phyloP scores from a whole-genome alignment of 2,329 filamentous ascomycete genomes.

The Cladophialophora carrionii region DNA sequence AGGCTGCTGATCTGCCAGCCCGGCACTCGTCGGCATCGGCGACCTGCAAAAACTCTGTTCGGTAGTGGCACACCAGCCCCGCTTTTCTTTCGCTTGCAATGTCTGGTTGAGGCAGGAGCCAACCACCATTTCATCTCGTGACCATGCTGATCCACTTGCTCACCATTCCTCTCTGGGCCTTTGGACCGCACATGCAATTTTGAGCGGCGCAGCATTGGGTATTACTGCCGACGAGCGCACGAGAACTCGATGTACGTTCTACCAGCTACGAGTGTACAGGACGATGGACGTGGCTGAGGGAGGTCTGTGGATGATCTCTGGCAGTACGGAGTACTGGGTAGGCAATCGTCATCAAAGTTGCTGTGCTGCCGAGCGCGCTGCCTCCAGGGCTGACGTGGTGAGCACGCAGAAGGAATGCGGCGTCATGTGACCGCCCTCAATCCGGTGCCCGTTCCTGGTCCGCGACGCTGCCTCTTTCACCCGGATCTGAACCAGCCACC shows the following conservation, averaged over 20 bases:
- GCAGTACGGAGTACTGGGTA: too few species aligned
- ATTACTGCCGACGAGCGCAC: neutral
- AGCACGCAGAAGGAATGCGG: neutral
- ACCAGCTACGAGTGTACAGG: neutral
- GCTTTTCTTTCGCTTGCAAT: slow-evolving; percentile 19
- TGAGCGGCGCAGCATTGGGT: neutral
- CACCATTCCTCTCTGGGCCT: neutral
- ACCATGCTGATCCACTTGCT: neutral
- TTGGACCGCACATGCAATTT: slow-evolving; percentile 8
- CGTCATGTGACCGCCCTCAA: neutral
- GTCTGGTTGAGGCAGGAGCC: slow-evolving; percentile 15
- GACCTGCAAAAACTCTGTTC: slow-evolving; percentile 6
- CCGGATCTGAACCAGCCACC: too few species aligned
- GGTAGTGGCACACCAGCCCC: neutral
- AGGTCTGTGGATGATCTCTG: neutral
- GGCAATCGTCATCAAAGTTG: neutral
- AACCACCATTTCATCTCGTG: slow-evolving; percentile 28
- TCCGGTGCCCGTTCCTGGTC: neutral
- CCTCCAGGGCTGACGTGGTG: neutral
- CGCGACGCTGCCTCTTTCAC: neutral
- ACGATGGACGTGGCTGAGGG: neutral
- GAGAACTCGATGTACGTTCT: neutral
- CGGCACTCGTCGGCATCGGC: slow-evolving; percentile 9
- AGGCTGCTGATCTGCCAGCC: neutral
- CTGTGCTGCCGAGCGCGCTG: neutral